A percentile compares a stretch with the other conserved stretches of the same genome.
phyloP scores from a whole-genome alignment of 148 eudicot species.

The Cornus florida region DNA sequence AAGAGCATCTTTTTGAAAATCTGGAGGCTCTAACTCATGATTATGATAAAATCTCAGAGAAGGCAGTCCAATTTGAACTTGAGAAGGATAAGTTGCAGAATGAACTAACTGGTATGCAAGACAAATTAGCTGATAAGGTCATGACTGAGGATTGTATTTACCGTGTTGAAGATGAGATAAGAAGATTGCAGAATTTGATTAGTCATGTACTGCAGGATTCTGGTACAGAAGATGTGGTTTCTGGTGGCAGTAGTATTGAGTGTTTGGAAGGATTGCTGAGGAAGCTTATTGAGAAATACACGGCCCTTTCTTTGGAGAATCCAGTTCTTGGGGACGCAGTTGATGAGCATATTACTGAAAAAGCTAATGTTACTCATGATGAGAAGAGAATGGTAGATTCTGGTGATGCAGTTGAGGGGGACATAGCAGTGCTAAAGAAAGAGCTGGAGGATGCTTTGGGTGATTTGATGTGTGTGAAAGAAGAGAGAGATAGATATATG shows the following conservation, averaged over 20 bases:
- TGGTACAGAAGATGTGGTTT: conserved; percentile 38
- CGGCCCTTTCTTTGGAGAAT: conserved; percentile 22
- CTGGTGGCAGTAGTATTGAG: conserved; percentile 37
- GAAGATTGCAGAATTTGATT: conserved; percentile 56
- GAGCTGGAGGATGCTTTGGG: conserved; percentile 57
- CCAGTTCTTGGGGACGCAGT: conserved; percentile 23
- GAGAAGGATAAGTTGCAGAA: conserved; percentile 48
- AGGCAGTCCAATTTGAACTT: conserved; percentile 31
- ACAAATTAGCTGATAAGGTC: conserved; percentile 40
- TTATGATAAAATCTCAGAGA: conserved; percentile 46
- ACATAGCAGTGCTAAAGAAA: conserved; percentile 33
- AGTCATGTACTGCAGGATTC: conserved; percentile 50
- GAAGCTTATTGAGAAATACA: conserved; percentile 49
- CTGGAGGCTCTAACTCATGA: conserved; percentile 52
- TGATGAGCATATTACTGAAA: conserved; percentile 22
- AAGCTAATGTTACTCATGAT: conserved; percentile 22
- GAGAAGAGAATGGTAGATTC: conserved; percentile 28
- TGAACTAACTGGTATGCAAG: conserved; percentile 48
- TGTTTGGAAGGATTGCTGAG: conserved; percentile 53
- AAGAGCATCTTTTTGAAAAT: conserved; percentile 50
- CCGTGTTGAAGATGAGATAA: conserved; percentile 51
- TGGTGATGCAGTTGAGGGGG: conserved; percentile 35
- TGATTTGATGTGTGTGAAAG: conserved; percentile 52
- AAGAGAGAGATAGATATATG: conserved; percentile 52
- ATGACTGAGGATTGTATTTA: conserved; percentile 41